Base-by-base conservation (phyloP, 225 moss, liverwort and hornwort genomes). In the Physcomitrellopsis africana region DNA sequence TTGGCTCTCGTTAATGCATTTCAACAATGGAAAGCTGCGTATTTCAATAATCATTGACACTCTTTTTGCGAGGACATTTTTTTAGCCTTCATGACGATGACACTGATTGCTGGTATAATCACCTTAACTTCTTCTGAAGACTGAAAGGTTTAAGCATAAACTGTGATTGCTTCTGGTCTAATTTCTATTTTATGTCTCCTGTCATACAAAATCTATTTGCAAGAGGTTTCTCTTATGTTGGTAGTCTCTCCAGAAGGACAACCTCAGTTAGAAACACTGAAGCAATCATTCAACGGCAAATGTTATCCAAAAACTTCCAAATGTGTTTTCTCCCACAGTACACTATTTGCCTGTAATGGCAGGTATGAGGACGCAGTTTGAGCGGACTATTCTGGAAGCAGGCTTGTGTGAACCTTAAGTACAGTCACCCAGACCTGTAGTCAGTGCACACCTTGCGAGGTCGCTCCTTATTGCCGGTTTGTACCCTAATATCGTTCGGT, bases 1-100 rank as follows among this genome's bases (percentile, higher is more conserved):
- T 77, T 92, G 72, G 90, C 90, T 59, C 80, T 92, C 24, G 86
- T 94, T 60, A 88, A 88, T 64, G 94, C 94, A 51, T 89, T 90
- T 59, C 88, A 94, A 70, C 80, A 79, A 61, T 94, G 92, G 90
- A 82, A 83, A 75, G 72, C 69, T 64, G 94, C 94, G 13, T 89
- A 89, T 72, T 60, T 80, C 51, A 82, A 55, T 23, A 72, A 84
- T 58, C 82, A 86, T 69, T 92, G 90, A 53, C 70, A 82, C 71
- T 76, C 73, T 15, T 94, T 90, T 76, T 94, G 92, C 69, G 79
- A 83, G 43, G 71, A 67, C 8, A 79, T 82, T 79, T 91, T 89
- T 60, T 77, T 93, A 44, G 91, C 83, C 47, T 89, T 85, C 74
- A 84, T 82, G 89, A 93, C 89, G 3, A 90, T 90, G 93, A 87